Conservation (phyloP, 768 basidiomycete genomes). For the Galerina marginata region DNA sequence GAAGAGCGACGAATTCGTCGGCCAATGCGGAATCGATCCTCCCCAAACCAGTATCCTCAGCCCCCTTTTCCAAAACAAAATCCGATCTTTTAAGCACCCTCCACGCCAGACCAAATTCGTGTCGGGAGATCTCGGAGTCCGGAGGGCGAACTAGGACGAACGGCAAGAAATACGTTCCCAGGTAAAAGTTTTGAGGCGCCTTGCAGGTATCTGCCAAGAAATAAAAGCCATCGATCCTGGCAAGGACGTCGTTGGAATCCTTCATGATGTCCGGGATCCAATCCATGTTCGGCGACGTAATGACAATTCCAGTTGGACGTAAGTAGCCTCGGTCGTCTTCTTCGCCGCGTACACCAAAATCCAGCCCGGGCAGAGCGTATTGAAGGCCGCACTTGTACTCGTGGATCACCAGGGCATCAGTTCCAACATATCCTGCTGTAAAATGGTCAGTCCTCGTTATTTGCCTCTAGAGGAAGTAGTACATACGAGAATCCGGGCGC, state of each 20-base stretch:
- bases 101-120: slow-evolving; percentile 3
- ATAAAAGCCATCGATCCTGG: background rate
- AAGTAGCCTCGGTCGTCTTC: background rate
- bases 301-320: background rate
- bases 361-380: background rate
- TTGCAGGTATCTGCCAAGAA: slow-evolving; percentile 1
- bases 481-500: too few species aligned
- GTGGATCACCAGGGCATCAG: too few species aligned
- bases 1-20: too few species aligned
- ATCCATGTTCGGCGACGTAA: slow-evolving; percentile 13
- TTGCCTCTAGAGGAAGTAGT: too few species aligned
- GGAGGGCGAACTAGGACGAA: slow-evolving; percentile 2
- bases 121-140: background rate
- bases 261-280: slow-evolving; percentile 2
- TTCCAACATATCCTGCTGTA: too few species aligned
- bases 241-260: background rate
- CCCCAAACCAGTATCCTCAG: too few species aligned
- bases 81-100: background rate
- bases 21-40: too few species aligned
- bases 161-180: slow-evolving; percentile 10
- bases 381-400: background rate
- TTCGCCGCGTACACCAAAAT: background rate
- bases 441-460: too few species aligned
- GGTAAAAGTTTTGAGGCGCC: slow-evolving; percentile 8
- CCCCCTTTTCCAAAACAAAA: too few species aligned